These are phyloP conservation scores for Sambucus nigra DNA, from an alignment of 129 eudicot species.

Conservation along the genomic window DNA sequence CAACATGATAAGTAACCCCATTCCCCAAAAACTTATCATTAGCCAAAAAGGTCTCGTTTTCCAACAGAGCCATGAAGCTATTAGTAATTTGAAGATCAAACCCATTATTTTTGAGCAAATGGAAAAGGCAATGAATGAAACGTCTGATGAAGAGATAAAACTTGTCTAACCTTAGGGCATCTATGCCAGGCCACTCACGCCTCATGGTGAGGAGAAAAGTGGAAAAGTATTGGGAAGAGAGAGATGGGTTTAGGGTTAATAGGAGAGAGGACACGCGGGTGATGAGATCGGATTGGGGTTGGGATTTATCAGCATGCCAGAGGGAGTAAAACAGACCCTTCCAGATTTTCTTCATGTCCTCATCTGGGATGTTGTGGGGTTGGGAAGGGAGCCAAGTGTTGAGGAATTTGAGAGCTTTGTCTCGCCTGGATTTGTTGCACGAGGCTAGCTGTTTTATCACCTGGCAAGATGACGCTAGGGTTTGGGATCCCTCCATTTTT, in stretches of 20 bases:
- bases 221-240: conserved; percentile 41
- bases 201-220: conserved; percentile 52
- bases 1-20: conserved; percentile 84
- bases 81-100: conserved; percentile 52
- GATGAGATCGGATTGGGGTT: conserved; percentile 50
- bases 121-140: conserved; percentile 41
- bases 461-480: not conserved
- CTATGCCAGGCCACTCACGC: conserved; percentile 90
- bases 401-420: conserved; percentile 53
- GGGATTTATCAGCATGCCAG: conserved; percentile 86
- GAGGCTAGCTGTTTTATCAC: conserved; percentile 60
- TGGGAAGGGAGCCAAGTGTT: conserved; percentile 48
- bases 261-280: conserved; percentile 45
- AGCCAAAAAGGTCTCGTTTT: conserved; percentile 38
- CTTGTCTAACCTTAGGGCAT: conserved; percentile 77
- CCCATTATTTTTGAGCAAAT: conserved; percentile 26
- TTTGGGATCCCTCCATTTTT: not conserved
- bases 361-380: conserved; percentile 42
- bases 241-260: conserved; percentile 23
- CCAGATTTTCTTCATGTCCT: conserved; percentile 77
- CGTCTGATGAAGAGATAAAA: conserved; percentile 59
- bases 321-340: conserved; percentile 79
- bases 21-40: conserved; percentile 49
- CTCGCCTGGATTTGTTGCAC: conserved; percentile 51
- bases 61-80: conserved; percentile 33